A percentile compares a stretch with the other conserved stretches of the same genome.
Conservation (phyloP, 768 basidiomycete genomes). For the Suillus decipiens region DNA sequence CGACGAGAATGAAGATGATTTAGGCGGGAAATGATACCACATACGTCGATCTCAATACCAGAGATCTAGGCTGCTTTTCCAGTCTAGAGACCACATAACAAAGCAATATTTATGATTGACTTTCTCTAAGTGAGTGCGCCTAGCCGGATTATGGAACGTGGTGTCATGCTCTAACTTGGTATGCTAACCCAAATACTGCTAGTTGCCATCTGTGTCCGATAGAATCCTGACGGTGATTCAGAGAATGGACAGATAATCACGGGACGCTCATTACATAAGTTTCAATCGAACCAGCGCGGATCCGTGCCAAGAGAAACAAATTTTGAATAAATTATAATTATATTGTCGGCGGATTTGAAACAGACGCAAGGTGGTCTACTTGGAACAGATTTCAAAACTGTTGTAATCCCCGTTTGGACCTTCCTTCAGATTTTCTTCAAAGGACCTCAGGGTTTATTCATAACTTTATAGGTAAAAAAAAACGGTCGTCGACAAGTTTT, state of each 20-base stretch:
- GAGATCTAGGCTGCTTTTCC: not conserved
- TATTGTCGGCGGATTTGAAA: not conserved
- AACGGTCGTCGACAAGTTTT: not conserved
- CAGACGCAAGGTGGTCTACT: not conserved
- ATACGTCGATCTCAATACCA: not conserved
- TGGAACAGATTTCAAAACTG: not conserved
- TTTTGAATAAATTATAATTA: not conserved
- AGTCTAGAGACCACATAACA: not conserved
- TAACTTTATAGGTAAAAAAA: not conserved
- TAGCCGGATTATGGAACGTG: too few species aligned
- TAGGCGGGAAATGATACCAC: not conserved
- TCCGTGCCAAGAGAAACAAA: not conserved
- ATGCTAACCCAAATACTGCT: not conserved
- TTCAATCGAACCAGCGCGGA: not conserved
- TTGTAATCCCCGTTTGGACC: not conserved
- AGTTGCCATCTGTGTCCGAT: not conserved
- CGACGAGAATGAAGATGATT: not conserved
- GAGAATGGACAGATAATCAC: not conserved
- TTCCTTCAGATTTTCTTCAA: not conserved
- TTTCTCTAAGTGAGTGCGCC: not conserved
- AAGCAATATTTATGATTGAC: not conserved
- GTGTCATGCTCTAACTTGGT: too few species aligned
- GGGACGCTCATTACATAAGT: not conserved
- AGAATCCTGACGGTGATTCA: not conserved
- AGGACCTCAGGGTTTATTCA: not conserved